Evolutionary conservation across 1,284 basidiomycete genomes (phyloP), one percentile per base, ranked within the genome.

Genomic region (Ustilago crameri): DNA sequence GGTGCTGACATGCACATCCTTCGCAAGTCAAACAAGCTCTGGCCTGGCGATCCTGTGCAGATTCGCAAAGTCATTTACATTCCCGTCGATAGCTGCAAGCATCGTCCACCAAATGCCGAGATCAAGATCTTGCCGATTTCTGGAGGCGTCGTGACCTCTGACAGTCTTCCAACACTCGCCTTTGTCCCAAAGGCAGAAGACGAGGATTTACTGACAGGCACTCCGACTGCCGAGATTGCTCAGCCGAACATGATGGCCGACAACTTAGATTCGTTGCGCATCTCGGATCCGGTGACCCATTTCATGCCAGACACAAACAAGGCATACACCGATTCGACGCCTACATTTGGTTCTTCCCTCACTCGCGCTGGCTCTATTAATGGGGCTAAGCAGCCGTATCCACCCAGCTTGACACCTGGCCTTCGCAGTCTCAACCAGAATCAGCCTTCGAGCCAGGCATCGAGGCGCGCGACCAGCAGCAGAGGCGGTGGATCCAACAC

Each of bases 31-130:
- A 82, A 82, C 57, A 70, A 75, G 20, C 67, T 82, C 10, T 82
- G 81, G 81, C 78, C 78, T 5, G 78, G 80, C 32, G 81, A 82
- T 53, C 70, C 70, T 8, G 74, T 76, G 1, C 81, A 80, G 55
- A 80, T 78, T 53, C 73, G 80, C 41, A 74, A 75, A 51, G 51
- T 63, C 44, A 60, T 82, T 42, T 81, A 77, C 73, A 67, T 82
- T 24, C 81, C 81, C 26, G 53, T 82, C 22, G 70, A 78, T 43
- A 69, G 60, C 53, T 81, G 80, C 70, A 76, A 68, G 23, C 70
- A 72, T 41, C 64, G 57, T 12, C 76, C 76, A 17, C 59, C 74
- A 1, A 62, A 78, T 42, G 74, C 76, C n/a, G 62, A 68, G 38
- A 73, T 75, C 63, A 66, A 51, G 26, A 38, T 70, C 20, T 27